Conservation (phyloP, 2,329 filamentous ascomycete genomes). For the Claviceps digitariae region DNA sequence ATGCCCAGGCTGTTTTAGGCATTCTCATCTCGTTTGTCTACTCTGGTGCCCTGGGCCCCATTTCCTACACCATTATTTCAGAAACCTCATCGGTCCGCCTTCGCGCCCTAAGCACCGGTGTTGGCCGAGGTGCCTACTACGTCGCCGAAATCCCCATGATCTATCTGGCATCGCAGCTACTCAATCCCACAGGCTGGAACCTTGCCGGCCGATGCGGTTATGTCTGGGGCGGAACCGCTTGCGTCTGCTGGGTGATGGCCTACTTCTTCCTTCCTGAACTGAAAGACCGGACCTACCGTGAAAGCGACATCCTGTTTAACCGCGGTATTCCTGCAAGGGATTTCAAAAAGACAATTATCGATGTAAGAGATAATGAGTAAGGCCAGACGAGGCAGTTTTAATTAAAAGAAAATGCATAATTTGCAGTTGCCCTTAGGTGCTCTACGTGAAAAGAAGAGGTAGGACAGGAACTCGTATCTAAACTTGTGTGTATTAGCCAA, state of each 20-base stretch:
- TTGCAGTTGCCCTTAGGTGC: no score
- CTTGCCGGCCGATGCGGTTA: slow-evolving; percentile 32
- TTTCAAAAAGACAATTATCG: slow-evolving; percentile 9
- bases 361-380: slow-evolving; percentile 5
- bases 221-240: slow-evolving; percentile 29
- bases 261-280: slow-evolving; percentile 40
- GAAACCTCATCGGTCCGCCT: slow-evolving; percentile 30
- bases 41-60: slow-evolving; percentile 23
- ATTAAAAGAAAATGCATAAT: no score
- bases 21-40: slow-evolving; percentile 27
- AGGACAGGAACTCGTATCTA: no score
- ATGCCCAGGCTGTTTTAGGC: slow-evolving; percentile 23
- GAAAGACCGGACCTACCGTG: slow-evolving; percentile 30
- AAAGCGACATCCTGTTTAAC: slow-evolving; percentile 32
- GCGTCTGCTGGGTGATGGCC: slow-evolving; percentile 21
- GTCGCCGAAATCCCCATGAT: slow-evolving; percentile 28
- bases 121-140: slow-evolving; percentile 27
- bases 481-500: no score
- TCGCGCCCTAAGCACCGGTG: slow-evolving; percentile 24
- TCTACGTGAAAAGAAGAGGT: no score
- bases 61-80: slow-evolving; percentile 26
- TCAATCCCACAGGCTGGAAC: slow-evolving; percentile 25
- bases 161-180: slow-evolving; percentile 23
- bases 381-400: not conserved
- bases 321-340: slow-evolving; percentile 13